Conservation (phyloP, 106 monocot species). For the Apostasia ramifera region DNA sequence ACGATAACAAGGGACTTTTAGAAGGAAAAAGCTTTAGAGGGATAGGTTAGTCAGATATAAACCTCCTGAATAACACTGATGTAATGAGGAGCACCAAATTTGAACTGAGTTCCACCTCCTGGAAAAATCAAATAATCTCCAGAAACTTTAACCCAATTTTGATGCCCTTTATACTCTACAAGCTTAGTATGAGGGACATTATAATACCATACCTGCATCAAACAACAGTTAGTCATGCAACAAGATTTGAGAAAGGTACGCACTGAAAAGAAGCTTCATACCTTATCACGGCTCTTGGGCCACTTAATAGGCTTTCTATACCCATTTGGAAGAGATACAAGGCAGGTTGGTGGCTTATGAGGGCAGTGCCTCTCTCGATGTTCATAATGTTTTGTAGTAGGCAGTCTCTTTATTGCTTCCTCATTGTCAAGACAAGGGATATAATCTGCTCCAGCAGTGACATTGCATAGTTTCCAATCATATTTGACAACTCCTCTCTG, state of each 20-base stretch:
- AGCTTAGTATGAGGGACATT: constrained; percentile 87
- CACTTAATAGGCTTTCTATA: constrained; percentile 60
- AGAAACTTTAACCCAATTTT: constrained; percentile 83
- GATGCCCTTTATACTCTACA: constrained; percentile 65
- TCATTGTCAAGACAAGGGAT: constrained; percentile 89
- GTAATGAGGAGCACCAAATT: constrained; percentile 71
- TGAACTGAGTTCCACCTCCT: constrained; percentile 93
- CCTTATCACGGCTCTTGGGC: constrained; percentile 87
- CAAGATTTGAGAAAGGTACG: not conserved
- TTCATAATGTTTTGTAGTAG: constrained; percentile 72
- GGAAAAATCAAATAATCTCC: constrained; percentile 89
- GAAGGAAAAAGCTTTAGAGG: too few species aligned
- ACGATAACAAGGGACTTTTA: too few species aligned
- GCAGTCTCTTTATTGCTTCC: constrained; percentile 52
- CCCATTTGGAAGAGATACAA: constrained; percentile 81
- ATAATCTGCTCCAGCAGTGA: constrained; percentile 61
- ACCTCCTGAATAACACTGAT: constrained; percentile 82
- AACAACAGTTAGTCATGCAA: not conserved
- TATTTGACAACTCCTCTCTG: constrained; percentile 19
- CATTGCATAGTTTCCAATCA: constrained; percentile 74
- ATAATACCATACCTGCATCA: constrained; percentile 73
- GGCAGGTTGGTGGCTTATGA: constrained; percentile 62
- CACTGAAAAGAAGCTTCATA: constrained; percentile 9
- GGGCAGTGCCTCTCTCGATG: constrained; percentile 92
- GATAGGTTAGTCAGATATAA: not conserved